Base-by-base conservation (phyloP, 805 yeast species). In the Starmera amethionina region DNA sequence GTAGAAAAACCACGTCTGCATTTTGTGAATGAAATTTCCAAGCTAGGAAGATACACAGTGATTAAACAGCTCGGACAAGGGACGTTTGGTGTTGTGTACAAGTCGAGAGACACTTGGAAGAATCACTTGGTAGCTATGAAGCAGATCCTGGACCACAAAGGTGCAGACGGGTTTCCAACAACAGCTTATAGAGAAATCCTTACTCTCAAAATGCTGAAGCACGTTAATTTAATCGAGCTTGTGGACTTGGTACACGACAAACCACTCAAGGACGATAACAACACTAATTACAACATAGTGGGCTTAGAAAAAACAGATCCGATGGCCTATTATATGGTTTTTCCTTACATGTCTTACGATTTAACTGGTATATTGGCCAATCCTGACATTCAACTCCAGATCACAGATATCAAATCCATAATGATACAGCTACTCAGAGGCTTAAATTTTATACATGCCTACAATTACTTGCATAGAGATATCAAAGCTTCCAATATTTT, bases 401-500 rank as follows among this genome's bases (percentile, higher is more conserved):
- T 79, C 19, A 63, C 82, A 0, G 89, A 86, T 48, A 82, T 85
- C 49, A 94, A 94, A 59, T 81, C 93, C 52, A 72, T 93, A 41
- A 73, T 87, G 79, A 50, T 58, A 22, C 98, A 93, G 61, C 60
- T 93, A 32, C 64, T 94, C 8, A 64, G 68, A 40, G 98, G 97
- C 8, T 70, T 93, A 32, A 76, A 83, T 44, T 93, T 80, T 54
- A 75, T 93, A 28, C 99, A 93, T 55, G 60, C 64, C 10, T 63
- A 67, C 32, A 60, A 64, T 25, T 75, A 65, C 47, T 64, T 75
- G 43, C 99, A 93, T 59, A 72, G 99, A 42, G 99, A 93, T 55
- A 85, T 93, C 43, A 93, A 93, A 60, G 88, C 97, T 0, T 96
- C 98, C n/a, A 93, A 93, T 53, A 83, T 93, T 30, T 70, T 93